Conservation (phyloP, 78 protist genomes). For the Guillardia theta region DNA sequence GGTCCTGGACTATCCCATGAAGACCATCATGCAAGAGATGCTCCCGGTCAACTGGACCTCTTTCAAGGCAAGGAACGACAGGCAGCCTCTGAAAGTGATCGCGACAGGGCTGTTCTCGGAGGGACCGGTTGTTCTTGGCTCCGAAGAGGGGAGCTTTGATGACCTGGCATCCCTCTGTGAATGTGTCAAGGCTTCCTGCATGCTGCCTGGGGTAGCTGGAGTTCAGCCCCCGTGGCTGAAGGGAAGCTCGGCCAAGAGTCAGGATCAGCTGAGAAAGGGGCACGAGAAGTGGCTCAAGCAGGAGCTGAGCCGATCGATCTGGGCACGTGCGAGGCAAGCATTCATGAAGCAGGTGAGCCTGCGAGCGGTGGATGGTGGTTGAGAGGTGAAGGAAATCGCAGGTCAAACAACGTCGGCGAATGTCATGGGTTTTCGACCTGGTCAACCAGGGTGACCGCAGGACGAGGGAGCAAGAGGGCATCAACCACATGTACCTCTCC, state of each 20-base stretch:
- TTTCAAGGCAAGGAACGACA: neutral
- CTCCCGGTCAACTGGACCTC: neutral
- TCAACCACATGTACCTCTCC: too few relatives aligned
- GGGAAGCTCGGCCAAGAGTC: neutral
- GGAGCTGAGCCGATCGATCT: neutral
- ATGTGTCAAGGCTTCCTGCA: conserved; percentile 20
- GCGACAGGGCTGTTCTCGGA: neutral
- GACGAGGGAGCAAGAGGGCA: too few relatives aligned
- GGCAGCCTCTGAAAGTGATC: neutral
- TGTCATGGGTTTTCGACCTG: too few relatives aligned
- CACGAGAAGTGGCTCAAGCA: neutral
- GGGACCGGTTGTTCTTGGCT: neutral
- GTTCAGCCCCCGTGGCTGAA: neutral
- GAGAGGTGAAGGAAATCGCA: neutral
- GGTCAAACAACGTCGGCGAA: too few relatives aligned
- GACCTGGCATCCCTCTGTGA: conserved; percentile 15
- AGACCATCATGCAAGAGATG: neutral
- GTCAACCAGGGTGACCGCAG: too few relatives aligned
- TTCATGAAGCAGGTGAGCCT: neutral
- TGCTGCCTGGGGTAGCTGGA: conserved; percentile 13
- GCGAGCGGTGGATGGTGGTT: neutral
- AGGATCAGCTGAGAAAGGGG: neutral
- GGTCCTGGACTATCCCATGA: conserved; percentile 15
- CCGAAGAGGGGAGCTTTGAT: neutral
- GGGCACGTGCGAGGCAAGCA: neutral